Percentiles rank a stretch among this genome's conserved stretches.
phyloP scores from a whole-genome alignment of 2,329 filamentous ascomycete genomes.

The Saccharata proteae region DNA sequence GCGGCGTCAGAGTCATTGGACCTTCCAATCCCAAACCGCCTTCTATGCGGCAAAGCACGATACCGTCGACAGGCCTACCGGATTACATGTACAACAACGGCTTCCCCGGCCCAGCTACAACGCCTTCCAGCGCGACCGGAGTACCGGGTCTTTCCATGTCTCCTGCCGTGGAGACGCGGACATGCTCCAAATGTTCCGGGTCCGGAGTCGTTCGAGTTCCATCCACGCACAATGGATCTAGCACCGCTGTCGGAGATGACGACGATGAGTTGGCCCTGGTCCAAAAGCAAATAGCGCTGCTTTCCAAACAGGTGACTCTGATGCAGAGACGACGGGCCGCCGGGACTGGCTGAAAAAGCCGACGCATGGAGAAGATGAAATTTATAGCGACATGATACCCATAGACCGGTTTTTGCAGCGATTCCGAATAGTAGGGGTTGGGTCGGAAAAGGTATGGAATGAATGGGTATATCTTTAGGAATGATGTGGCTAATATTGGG shows the following conservation, averaged over 20 bases:
- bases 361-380: too few relatives aligned
- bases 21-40: constrained; percentile 6
- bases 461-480: too few relatives aligned
- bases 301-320: constrained; percentile 9
- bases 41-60: constrained; percentile 2
- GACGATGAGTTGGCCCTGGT: constrained; percentile 8
- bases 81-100: constrained; percentile 8
- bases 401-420: too few relatives aligned
- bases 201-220: constrained; percentile 5
- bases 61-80: constrained; percentile 4
- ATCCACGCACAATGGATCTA: constrained; percentile 3
- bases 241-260: constrained; percentile 3
- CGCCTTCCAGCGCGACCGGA: constrained; percentile 5
- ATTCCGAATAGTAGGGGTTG: too few relatives aligned
- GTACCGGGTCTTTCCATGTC: not conserved
- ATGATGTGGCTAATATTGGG: too few relatives aligned
- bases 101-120: constrained; percentile 6
- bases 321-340: constrained; percentile 8
- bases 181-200: constrained; percentile 5
- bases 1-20: constrained; percentile 9
- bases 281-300: constrained; percentile 8
- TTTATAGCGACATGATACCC: too few relatives aligned
- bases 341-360: constrained; percentile 6
- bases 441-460: too few relatives aligned
- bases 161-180: constrained; percentile 1